phyloP scores from a whole-genome alignment of 176 grass and related monocot species.

The Miscanthus lutarioriparius region DNA sequence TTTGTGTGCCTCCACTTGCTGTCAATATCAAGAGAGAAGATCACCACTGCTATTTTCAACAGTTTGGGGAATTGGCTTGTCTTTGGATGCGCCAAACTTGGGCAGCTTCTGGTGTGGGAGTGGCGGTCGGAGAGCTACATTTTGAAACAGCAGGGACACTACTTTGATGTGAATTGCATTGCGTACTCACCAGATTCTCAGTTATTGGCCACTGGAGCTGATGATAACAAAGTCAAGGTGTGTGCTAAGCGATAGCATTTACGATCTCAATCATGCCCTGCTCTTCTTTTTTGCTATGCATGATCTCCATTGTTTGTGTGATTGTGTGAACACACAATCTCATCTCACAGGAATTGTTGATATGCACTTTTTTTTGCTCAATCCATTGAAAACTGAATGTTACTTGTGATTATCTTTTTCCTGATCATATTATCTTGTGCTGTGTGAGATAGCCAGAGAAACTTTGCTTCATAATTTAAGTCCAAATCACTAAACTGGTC shows the following conservation, averaged over 20 bases:
- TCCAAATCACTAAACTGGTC: not conserved
- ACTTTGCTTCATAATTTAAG: not conserved
- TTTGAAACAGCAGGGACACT: conserved; percentile 96
- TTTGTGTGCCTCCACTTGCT: conserved; percentile 90
- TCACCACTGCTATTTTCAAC: conserved; percentile 91
- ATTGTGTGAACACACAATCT: not conserved
- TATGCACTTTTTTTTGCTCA: not conserved
- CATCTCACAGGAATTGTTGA: not conserved
- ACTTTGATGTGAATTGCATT: conserved; percentile 94
- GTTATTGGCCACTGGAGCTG: conserved; percentile 90
- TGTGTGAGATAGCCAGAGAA: not conserved
- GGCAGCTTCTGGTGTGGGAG: conserved; percentile 92
- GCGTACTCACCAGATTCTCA: conserved; percentile 97
- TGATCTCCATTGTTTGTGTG: not conserved
- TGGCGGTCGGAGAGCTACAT: conserved; percentile 95
- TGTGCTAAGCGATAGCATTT: not conserved
- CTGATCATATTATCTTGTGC: not conserved
- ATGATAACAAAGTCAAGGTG: conserved; percentile 99
- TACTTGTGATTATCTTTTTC: not conserved
- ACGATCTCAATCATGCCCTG: not conserved
- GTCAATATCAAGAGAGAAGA: conserved; percentile 90
- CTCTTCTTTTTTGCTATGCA: not conserved
- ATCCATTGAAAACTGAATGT: not conserved
- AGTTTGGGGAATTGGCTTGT: conserved; percentile 80
- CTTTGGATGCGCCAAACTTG: conserved; percentile 94